Base-by-base conservation (phyloP, 164 flowering plant genomes). In the Cinnamomum chago region DNA sequence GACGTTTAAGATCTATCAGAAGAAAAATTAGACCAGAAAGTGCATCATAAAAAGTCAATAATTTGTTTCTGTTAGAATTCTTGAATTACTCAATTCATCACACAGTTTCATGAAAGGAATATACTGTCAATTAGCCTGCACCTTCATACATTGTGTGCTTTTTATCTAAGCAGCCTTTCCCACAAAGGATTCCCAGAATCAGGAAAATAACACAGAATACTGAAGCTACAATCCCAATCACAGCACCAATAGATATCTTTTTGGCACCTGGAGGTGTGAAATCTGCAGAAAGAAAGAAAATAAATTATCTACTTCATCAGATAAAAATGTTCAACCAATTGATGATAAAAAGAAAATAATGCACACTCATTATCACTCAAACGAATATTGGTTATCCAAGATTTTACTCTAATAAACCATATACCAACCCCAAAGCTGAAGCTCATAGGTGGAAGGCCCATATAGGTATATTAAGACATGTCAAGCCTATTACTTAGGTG, bases 181-280 rank as follows among this genome's bases (percentile, higher is more conserved):
- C 79, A 89, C 87, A 85, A 52, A 89, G 81, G 24, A 86, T 68
- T 66, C 79, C 85, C 58, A 79, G 7, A 72, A 81, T 24, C 35
- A 83, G 30, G 58, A 77, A 64, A 72, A 77, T 18, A 22, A 77
- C 20, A 51, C 60, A 62, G 6, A 73, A 60, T 20, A 72, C 80
- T 11, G 73, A 81, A 67, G 64, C 75, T 65, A 83, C 82, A 58
- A 85, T 84, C 25, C 82, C 88, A n/a, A 75, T 79, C 35, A 83
- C 77, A 25, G 72, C 76, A 12, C 83, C 85, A 9, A 62, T 79
- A 58, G 86, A 78, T 51, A 83, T 52, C 23, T 68, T 72, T 30
- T 79, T 82, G 72, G 72, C n/a, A 23, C 67, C 67, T 74, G 79
- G 77, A 72, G 75, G 70, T 58, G 2, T 50, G 71, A 77, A 76